Percentiles rank a stretch among this genome's conserved stretches.
Evolutionary conservation across 257 asterid genomes (phyloP).

Genomic region (Striga asiatica): DNA sequence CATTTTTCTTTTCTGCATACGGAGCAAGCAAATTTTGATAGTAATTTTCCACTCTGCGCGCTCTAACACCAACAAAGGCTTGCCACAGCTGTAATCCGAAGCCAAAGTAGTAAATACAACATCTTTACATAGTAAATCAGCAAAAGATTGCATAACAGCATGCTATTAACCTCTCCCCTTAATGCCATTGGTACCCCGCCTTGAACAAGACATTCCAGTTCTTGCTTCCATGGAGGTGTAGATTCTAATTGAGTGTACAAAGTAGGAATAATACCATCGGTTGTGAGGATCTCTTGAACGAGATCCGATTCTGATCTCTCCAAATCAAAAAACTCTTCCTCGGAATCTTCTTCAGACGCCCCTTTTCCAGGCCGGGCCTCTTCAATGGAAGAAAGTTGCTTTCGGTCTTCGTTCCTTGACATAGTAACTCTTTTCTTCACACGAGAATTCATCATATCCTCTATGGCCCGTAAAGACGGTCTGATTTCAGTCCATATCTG

Average conservation of each 20-base stretch:
- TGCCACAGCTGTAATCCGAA: conserved; percentile 71
- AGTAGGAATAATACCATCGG: conserved; percentile 27
- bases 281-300: conserved; percentile 26
- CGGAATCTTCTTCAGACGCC: conserved; percentile 79
- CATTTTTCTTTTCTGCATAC: conserved; percentile 26
- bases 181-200: conserved; percentile 93
- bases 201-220: conserved; percentile 73
- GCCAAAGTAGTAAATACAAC: conserved; percentile 11
- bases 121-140: too few species aligned
- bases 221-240: conserved; percentile 58
- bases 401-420: conserved; percentile 28
- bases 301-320: conserved; percentile 81
- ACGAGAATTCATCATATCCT: conserved; percentile 70
- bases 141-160: too few species aligned
- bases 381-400: too few species aligned
- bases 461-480: conserved; percentile 55
- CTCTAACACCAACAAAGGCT: conserved; percentile 79
- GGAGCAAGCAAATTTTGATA: conserved; percentile 56
- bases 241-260: conserved; percentile 26
- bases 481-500: conserved; percentile 69
- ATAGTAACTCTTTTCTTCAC: conserved; percentile 34
- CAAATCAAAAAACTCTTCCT: conserved; percentile 85
- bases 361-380: too few species aligned
- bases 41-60: conserved; percentile 68
- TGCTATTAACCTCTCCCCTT: conserved; percentile 72